These are phyloP conservation scores for Eremothecium gossypii DNA, from an alignment of 1,139 yeast genomes.

Conservation along the genomic window DNA sequence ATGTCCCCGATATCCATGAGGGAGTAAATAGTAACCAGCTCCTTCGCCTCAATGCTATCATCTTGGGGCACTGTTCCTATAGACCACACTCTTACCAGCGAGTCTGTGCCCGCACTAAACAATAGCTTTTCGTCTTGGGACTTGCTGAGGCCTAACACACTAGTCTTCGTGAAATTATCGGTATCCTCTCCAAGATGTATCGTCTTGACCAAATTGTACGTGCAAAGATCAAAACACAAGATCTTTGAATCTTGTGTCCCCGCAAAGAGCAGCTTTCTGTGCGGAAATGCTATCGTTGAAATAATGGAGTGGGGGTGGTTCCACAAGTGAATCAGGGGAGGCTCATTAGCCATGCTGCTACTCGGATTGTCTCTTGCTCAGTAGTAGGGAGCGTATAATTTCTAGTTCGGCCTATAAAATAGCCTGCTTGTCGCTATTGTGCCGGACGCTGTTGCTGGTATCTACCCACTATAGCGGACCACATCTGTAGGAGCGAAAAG, in stretches of 20 bases:
- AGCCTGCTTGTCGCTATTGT: no score
- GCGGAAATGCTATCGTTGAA: conserved; percentile 63
- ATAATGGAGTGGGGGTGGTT: conserved; percentile 61
- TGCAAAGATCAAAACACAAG: conserved; percentile 57
- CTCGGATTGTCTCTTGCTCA: no score
- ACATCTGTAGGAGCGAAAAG: no score
- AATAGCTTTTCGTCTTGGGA: conserved; percentile 51
- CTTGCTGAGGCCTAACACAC: conserved; percentile 56
- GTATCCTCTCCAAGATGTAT: conserved; percentile 20
- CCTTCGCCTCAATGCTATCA: conserved; percentile 28
- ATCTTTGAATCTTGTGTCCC: conserved; percentile 93
- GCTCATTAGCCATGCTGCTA: conserved; percentile 5
- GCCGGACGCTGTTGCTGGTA: no score
- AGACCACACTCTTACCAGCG: conserved; percentile 80
- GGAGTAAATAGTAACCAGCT: conserved; percentile 66
- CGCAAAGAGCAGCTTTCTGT: conserved; percentile 55
- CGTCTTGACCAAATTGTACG: conserved; percentile 38
- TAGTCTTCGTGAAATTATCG: conserved; percentile 47
- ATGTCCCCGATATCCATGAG: conserved; percentile 88
- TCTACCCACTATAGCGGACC: no score
- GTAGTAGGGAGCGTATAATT: no score
- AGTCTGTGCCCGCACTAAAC: conserved; percentile 86
- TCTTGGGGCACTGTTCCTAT: conserved; percentile 28
- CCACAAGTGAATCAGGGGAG: conserved; percentile 61
- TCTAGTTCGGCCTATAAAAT: no score